Percentiles rank a stretch among this genome's conserved stretches.
Conservation (phyloP, 331 rosid species). For the Malus hybrid region DNA sequence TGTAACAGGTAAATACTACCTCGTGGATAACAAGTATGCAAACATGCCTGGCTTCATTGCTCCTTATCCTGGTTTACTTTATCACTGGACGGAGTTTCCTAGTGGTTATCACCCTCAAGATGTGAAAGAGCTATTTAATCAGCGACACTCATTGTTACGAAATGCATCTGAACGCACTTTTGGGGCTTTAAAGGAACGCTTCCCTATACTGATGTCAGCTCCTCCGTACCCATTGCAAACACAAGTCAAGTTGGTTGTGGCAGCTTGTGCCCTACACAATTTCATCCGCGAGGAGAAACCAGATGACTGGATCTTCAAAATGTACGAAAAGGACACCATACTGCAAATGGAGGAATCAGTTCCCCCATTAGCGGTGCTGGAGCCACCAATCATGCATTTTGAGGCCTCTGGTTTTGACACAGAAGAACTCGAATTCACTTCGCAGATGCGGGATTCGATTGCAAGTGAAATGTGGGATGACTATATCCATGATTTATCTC, state of each 20-base stretch:
- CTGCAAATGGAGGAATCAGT: constrained; percentile 38
- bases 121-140: constrained; percentile 69
- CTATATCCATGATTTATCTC: constrained; percentile 40
- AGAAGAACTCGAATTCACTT: constrained; percentile 39
- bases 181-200: constrained; percentile 63
- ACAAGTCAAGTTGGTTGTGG: constrained; percentile 82
- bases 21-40: constrained; percentile 64
- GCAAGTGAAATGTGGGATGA: constrained; percentile 75
- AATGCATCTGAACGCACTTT: constrained; percentile 48
- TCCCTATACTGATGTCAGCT: constrained; percentile 70
- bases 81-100: constrained; percentile 44
- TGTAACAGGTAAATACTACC: constrained; percentile 70
- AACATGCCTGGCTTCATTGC: constrained; percentile 78
- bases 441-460: constrained; percentile 50
- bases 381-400: constrained; percentile 18
- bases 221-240: constrained; percentile 87
- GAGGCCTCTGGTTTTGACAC: constrained; percentile 35
- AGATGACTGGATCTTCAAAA: constrained; percentile 66
- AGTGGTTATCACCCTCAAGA: constrained; percentile 60
- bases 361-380: constrained; percentile 32
- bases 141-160: constrained; percentile 58
- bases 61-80: constrained; percentile 54
- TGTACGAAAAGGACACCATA: constrained; percentile 37
- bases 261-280: constrained; percentile 75
- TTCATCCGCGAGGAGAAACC: constrained; percentile 68